Evolutionary conservation across 176 grass and related monocot genomes (phyloP), one percentile per base, ranked within the genome.

Genomic region (Hyparrhenia diplandra): DNA sequence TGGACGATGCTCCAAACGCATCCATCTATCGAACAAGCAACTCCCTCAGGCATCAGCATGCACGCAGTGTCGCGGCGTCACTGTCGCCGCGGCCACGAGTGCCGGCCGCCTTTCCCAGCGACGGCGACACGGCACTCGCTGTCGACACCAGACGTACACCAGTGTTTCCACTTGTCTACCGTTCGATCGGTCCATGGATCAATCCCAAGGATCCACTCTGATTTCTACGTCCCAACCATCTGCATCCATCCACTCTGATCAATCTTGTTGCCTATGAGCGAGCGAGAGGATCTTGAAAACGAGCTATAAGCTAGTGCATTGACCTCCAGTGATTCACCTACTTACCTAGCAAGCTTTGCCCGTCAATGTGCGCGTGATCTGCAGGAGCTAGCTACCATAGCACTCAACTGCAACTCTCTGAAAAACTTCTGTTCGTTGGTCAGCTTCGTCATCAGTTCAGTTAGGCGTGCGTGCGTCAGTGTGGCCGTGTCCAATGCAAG

Each of bases 81-180:
- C 4, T 73, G 23, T 88, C 81, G 3, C 24, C 36, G 47, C 41
- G 66, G 74, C 59, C 18, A 25, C 57, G 14, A 28, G 75, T 46
- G n/a, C n/a, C n/a, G n/a, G 75, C 86, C 68, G 35, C 46, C 76
- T 73, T 79, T 67, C 2, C 8, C 47, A 12, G 64, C 18, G 86
- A 76, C 72, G 72, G n/a, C n/a, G n/a, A n/a, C n/a, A 23, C 18
- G n/a, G n/a, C n/a, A n/a, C n/a, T n/a, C n/a, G n/a, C n/a, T n/a
- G n/a, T n/a, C n/a, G n/a, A n/a, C n/a, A n/a, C n/a, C n/a, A n/a
- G n/a, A n/a, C n/a, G n/a, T n/a, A n/a, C n/a, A n/a, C n/a, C n/a
- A n/a, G n/a, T n/a, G n/a, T n/a, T n/a, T n/a, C n/a, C n/a, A n/a
- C n/a, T n/a, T n/a, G n/a, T n/a, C n/a, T n/a, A n/a, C n/a, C n/a